Percentiles rank a stretch among this genome's conserved stretches.
Evolutionary conservation across 768 basidiomycete species (phyloP).

Genomic region (Clitopilus hobsonii): DNA sequence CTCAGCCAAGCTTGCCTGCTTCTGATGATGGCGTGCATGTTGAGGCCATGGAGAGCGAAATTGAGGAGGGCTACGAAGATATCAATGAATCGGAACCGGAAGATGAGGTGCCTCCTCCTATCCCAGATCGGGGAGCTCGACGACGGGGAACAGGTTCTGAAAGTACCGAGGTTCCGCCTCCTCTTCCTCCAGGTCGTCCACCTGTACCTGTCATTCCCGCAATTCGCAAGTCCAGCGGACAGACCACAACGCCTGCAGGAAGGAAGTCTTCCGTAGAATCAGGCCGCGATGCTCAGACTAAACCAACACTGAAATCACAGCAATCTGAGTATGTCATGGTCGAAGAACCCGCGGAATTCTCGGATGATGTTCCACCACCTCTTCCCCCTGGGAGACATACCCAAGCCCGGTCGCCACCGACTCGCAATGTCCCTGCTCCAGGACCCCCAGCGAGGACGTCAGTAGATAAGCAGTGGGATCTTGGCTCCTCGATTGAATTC

Average conservation of each 20-base stretch:
- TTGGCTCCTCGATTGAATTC: conserved; percentile 51
- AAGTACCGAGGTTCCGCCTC: conserved; percentile 12
- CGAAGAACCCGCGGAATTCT: conserved; percentile 38
- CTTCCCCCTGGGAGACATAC: conserved; percentile 41
- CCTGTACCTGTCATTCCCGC: conserved; percentile 37
- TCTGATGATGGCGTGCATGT: conserved; percentile 62
- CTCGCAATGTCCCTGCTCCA: conserved; percentile 25
- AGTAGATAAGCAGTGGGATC: conserved; percentile 53
- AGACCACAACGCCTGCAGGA: conserved; percentile 25
- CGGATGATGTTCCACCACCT: conserved; percentile 36
- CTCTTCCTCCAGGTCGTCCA: conserved; percentile 42
- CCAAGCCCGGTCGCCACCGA: conserved; percentile 35
- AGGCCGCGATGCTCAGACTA: conserved; percentile 11
- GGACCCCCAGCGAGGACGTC: conserved; percentile 14
- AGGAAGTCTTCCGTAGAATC: conserved; percentile 34
- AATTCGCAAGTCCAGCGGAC: conserved; percentile 33
- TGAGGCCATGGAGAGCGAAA: conserved; percentile 70
- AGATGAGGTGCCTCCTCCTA: conserved; percentile 44
- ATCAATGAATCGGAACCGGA: conserved; percentile 32
- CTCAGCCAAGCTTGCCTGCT: conserved; percentile 27
- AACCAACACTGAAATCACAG: conserved; percentile 18
- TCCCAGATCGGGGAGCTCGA: conserved; percentile 40
- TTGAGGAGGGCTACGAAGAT: conserved; percentile 66
- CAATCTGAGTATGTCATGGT: conserved; percentile 63
- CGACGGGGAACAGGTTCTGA: conserved; percentile 17